Evolutionary conservation across 75 land plant species (phyloP).

Genomic region (Cupressus sempervirens): DNA sequence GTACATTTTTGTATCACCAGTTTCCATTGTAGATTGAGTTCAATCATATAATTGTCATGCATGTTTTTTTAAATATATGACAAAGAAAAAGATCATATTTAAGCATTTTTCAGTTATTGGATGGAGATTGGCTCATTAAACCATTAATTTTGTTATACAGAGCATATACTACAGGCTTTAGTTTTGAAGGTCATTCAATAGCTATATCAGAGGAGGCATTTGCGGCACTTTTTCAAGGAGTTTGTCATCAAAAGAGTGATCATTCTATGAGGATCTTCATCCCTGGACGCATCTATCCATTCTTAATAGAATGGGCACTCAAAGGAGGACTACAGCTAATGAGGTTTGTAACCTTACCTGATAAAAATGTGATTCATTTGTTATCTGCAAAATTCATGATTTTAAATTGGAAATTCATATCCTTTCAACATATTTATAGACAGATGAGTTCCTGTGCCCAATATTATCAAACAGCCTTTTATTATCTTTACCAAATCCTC

Average conservation of each 20-base stretch:
- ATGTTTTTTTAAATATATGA: not conserved
- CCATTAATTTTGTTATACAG: conserved; percentile 5
- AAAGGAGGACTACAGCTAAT: conserved; percentile 11
- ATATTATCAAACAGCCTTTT: not conserved
- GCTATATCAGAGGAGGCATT: conserved; percentile 21
- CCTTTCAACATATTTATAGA: not conserved
- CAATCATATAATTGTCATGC: not conserved
- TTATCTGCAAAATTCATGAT: not conserved
- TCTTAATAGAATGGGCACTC: conserved; percentile 16
- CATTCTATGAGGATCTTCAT: conserved; percentile 5
- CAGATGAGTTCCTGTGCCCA: not conserved
- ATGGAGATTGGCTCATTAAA: not conserved
- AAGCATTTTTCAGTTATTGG: not conserved
- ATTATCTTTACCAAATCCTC: not conserved
- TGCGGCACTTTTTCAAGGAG: conserved; percentile 11
- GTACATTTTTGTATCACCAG: not conserved
- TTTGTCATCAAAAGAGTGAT: conserved; percentile 7
- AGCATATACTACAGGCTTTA: conserved; percentile 20
- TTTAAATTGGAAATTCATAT: not conserved
- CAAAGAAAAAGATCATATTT: not conserved
- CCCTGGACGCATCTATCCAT: conserved; percentile 17
- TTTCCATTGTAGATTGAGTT: not conserved
- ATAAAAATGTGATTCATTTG: not conserved
- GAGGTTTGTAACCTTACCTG: not conserved
- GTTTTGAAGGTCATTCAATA: conserved; percentile 14